phyloP scores from a whole-genome alignment of 108 stramenopile genomes.

The Epithemia pelagica region DNA sequence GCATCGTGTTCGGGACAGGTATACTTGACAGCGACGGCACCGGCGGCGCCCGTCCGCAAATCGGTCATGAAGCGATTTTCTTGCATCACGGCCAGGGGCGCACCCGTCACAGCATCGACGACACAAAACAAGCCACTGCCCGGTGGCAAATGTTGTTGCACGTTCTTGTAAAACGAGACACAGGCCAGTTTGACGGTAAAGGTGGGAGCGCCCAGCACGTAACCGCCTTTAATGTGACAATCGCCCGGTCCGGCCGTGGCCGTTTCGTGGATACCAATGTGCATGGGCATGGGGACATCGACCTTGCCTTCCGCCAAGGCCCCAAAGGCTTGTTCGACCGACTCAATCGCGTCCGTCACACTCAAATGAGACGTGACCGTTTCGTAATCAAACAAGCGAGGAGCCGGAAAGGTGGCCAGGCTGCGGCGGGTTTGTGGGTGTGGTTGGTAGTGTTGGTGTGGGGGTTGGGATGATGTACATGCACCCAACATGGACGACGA shows the following conservation, averaged over 20 bases:
- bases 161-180: conserved; percentile 90
- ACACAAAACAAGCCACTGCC: conserved; percentile 89
- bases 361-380: conserved; percentile 71
- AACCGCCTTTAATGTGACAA: conserved; percentile 88
- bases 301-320: conserved; percentile 84
- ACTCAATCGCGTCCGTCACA: conserved; percentile 75
- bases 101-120: conserved; percentile 85
- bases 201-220: conserved; percentile 68
- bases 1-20: conserved; percentile 51
- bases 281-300: conserved; percentile 96
- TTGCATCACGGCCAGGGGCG: conserved; percentile 84
- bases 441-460: no score
- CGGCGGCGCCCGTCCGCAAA: conserved; percentile 89
- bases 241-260: conserved; percentile 83
- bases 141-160: conserved; percentile 76
- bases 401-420: conserved; percentile 46
- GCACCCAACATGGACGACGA: no score
- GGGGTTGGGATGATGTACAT: no score
- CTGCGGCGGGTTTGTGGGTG: neutral
- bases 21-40: conserved; percentile 84
- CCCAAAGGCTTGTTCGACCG: conserved; percentile 83
- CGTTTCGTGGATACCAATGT: conserved; percentile 88
- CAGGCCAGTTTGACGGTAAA: conserved; percentile 89
- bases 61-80: conserved; percentile 97
- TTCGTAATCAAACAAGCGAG: conserved; percentile 77